These are phyloP conservation scores for Hymenoscyphus scutula DNA, from an alignment of 2,329 filamentous ascomycete species.

Conservation along the genomic window DNA sequence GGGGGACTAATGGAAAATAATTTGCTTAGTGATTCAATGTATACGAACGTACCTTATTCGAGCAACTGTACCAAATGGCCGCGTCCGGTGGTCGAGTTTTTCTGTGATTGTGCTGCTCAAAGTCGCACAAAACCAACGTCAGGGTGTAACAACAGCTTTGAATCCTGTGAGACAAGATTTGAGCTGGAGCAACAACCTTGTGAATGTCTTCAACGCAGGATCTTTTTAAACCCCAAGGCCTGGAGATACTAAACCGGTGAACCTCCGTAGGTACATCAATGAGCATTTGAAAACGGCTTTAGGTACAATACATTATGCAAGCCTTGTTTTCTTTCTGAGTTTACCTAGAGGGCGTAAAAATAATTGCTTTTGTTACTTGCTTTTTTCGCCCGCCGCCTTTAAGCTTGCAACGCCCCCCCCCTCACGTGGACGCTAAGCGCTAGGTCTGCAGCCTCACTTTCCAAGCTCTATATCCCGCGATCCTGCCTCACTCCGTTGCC, in stretches of 20 bases:
- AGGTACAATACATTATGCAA: no score
- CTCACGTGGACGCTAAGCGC: not conserved
- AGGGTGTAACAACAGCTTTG: not conserved
- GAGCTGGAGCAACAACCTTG: not conserved
- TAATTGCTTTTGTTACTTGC: no score
- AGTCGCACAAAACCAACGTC: not conserved
- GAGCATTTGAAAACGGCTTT: no score
- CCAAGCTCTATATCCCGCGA: not conserved
- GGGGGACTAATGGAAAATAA: not conserved
- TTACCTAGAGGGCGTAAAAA: no score
- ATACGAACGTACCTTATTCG: not conserved
- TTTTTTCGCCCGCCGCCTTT: no score
- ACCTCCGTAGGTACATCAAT: no score
- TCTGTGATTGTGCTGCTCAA: not conserved
- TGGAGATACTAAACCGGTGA: no score
- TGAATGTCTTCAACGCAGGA: no score
- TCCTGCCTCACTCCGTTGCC: not conserved
- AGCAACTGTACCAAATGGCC: not conserved
- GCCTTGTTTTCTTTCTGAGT: no score
- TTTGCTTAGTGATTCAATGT: constrained; percentile 8
- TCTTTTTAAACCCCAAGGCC: no score
- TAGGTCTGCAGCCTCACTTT: not conserved
- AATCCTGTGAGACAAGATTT: not conserved
- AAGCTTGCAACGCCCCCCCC: not conserved
- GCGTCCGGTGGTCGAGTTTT: not conserved